A percentile compares a stretch with the other conserved stretches of the same genome.
Conservation (phyloP, 257 asterid species). For the Solanum ossicruentum region DNA sequence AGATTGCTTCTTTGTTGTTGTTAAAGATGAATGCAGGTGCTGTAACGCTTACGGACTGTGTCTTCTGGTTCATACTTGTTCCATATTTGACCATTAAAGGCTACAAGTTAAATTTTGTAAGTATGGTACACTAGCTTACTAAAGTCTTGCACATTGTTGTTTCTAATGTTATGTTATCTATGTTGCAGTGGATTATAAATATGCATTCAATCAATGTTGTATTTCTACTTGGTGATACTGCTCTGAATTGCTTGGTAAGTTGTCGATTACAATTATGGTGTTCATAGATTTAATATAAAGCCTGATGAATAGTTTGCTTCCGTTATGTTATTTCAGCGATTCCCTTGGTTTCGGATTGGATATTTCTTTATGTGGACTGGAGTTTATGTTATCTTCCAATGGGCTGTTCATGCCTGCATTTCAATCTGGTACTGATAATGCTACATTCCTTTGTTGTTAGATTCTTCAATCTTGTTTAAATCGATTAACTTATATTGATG, state of each 20-base stretch:
- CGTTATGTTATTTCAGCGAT: conserved; percentile 43
- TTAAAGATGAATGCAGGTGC: conserved; percentile 94
- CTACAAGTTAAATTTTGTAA: conserved; percentile 73
- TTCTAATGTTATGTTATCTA: conserved; percentile 2
- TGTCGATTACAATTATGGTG: not conserved
- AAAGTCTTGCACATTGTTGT: not conserved
- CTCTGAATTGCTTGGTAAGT: conserved; percentile 74
- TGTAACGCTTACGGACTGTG: conserved; percentile 71
- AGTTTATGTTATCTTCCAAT: conserved; percentile 55
- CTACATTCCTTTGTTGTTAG: not conserved
- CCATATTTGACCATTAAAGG: conserved; percentile 76
- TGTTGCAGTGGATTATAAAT: conserved; percentile 68
- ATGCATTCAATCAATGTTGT: conserved; percentile 88
- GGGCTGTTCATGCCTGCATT: conserved; percentile 72
- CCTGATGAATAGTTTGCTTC: not conserved
- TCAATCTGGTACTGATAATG: conserved; percentile 41
- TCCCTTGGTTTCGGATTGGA: conserved; percentile 91
- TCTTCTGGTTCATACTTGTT: conserved; percentile 85
- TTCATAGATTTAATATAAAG: not conserved
- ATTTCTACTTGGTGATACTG: conserved; percentile 77
- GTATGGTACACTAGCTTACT: conserved; percentile 1
- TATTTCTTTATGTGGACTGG: conserved; percentile 75
- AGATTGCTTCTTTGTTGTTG: not conserved
- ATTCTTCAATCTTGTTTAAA: not conserved
- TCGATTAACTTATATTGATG: not conserved